Percentiles rank a stretch among this genome's conserved stretches.
These are phyloP conservation scores for Tardiomyces digboiensis DNA, from an alignment of 1,139 yeast genomes.

Conservation along the genomic window DNA sequence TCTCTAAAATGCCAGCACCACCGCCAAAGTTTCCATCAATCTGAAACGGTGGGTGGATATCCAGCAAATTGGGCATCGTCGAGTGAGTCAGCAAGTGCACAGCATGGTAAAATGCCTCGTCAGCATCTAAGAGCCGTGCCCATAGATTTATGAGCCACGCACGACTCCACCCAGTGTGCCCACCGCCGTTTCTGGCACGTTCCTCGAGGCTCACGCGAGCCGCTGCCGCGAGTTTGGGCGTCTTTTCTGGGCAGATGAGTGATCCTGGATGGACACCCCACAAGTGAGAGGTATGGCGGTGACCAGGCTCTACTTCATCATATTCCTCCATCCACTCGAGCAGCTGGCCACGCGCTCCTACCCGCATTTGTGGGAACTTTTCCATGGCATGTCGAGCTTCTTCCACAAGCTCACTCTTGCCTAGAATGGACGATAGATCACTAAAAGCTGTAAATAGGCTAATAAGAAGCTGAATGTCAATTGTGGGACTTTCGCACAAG, in stretches of 20 bases:
- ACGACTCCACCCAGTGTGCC: constrained; percentile 1
- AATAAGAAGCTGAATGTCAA: constrained; percentile 4
- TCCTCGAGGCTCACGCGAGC: constrained; percentile 3
- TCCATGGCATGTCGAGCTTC: background rate
- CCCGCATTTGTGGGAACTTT: constrained; percentile 4
- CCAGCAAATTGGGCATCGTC: constrained; percentile 5
- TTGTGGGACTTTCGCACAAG: constrained; percentile 6
- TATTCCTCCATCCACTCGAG: constrained; percentile 8
- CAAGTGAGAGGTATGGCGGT: constrained; percentile 7
- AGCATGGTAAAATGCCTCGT: constrained; percentile 3
- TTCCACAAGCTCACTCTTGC: background rate
- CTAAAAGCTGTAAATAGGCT: constrained; percentile 5
- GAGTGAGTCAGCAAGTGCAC: constrained; percentile 2
- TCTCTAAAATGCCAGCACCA: constrained; percentile 5
- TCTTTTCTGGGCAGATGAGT: constrained; percentile 3
- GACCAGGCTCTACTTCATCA: constrained; percentile 8
- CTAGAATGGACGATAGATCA: background rate
- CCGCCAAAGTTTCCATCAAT: constrained; percentile 9
- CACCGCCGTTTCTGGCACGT: background rate
- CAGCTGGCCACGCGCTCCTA: constrained; percentile 6
- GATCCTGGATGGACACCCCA: constrained; percentile 4
- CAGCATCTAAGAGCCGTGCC: constrained; percentile 7
- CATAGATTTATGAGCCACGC: constrained; percentile 5
- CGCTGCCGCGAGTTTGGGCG: constrained; percentile 5
- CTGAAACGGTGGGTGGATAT: constrained; percentile 8